Evolutionary conservation across 371 early-diverging fungal genomes (phyloP).

Genomic region (Syncephalastrum racemosum): DNA sequence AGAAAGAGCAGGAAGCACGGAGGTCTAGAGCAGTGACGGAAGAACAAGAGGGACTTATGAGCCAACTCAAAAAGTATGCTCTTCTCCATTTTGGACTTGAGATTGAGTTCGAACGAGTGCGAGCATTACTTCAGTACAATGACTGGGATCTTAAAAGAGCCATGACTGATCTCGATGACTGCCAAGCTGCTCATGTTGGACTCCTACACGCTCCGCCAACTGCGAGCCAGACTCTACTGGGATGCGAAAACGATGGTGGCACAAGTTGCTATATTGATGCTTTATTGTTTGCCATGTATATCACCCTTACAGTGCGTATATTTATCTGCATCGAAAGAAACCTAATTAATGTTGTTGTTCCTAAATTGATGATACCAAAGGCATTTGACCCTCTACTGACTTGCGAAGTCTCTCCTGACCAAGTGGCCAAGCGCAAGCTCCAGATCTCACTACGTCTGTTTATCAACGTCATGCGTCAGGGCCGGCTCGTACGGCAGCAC

Average conservation of each 20-base stretch:
- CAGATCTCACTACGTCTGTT: constrained; percentile 54
- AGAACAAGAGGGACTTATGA: constrained; percentile 7
- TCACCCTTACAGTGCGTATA: constrained; percentile 26
- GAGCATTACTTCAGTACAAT: constrained; percentile 24
- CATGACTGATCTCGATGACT: constrained; percentile 27
- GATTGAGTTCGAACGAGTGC: constrained; percentile 16
- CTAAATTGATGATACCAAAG: constrained; percentile 1
- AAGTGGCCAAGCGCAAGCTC: constrained; percentile 25
- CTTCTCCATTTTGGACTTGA: constrained; percentile 17
- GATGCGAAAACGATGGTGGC: constrained; percentile 54
- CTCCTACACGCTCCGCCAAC: constrained; percentile 18
- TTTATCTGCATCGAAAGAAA: not conserved
- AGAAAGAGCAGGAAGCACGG: not conserved
- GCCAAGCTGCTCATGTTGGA: constrained; percentile 40
- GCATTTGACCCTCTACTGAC: constrained; percentile 47
- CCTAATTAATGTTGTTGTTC: not conserved
- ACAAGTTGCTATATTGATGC: constrained; percentile 65
- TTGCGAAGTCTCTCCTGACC: constrained; percentile 20
- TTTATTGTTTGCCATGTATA: constrained; percentile 62
- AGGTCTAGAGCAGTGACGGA: not conserved
- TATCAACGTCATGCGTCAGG: constrained; percentile 56
- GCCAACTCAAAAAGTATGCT: constrained; percentile 21
- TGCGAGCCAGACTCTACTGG: constrained; percentile 20
- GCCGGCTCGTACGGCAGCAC: constrained; percentile 40
- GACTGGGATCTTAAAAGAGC: constrained; percentile 38